Percentiles rank a stretch among this genome's conserved stretches.
Conservation (phyloP, 352 stramenopile species). For the Ophiocytium majus region DNA sequence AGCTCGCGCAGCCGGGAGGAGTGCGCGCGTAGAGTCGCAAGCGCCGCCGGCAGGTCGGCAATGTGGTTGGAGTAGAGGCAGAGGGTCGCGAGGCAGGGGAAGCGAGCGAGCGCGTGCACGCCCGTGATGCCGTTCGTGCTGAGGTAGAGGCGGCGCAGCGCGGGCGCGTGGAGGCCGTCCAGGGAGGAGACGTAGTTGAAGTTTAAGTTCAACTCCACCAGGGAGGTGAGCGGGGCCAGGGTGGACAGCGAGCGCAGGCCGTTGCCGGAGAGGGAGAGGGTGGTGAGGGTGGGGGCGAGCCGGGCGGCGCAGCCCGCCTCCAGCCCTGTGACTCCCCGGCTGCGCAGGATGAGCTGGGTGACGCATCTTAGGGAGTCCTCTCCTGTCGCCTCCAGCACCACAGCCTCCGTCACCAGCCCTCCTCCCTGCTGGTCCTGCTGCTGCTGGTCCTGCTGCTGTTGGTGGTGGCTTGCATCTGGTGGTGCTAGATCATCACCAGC, state of each 20-base stretch:
- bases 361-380: slow-evolving; percentile 35
- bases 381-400: slow-evolving; percentile 37
- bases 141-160: slow-evolving; percentile 38
- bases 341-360: slow-evolving; percentile 44
- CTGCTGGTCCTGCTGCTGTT: not conserved
- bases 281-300: slow-evolving; percentile 21
- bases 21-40: slow-evolving; percentile 31
- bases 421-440: too few species aligned
- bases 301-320: slow-evolving; percentile 15
- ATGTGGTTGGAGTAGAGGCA: slow-evolving; percentile 55
- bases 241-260: slow-evolving; percentile 24
- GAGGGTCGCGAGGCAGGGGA: slow-evolving; percentile 37
- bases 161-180: slow-evolving; percentile 18
- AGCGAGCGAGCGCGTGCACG: not conserved
- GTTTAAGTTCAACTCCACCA: slow-evolving; percentile 56
- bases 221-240: slow-evolving; percentile 28
- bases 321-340: slow-evolving; percentile 28
- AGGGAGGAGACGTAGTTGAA: slow-evolving; percentile 50
- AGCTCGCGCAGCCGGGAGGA: slow-evolving; percentile 30
- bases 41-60: slow-evolving; percentile 21
- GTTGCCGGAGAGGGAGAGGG: slow-evolving; percentile 55
- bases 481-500: too few species aligned
- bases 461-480: not conserved
- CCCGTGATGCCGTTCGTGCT: slow-evolving; percentile 42
- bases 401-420: slow-evolving; percentile 27